Base-by-base conservation (phyloP, 148 eudicot genomes). In the Drosera capensis region DNA sequence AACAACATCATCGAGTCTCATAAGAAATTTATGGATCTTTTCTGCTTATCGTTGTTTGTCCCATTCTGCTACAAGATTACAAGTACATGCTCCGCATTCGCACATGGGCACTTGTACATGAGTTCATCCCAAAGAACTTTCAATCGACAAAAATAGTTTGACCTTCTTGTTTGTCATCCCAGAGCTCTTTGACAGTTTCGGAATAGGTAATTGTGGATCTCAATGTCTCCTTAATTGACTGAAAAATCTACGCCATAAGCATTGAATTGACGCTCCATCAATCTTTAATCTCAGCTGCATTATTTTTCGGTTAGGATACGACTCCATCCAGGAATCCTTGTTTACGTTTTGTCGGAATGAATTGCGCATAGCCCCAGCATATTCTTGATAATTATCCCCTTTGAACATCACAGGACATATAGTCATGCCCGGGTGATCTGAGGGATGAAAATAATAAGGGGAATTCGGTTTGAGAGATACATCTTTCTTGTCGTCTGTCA, bases 81-180 rank as follows among this genome's bases (percentile, higher is more conserved):
- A 30, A 30, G 13, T 30, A 13, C 35, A 30, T 13, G n/a, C 13
- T 5, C 35, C 35, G 13, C 35, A 30, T 6, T 13, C 13, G 13
- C 35, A 30, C 35, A 5, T 43, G 25, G 9, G 7, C 12, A n/a
- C 57, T n/a, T n/a, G n/a, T n/a, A n/a, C n/a, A n/a, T n/a, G n/a
- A n/a, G n/a, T n/a, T n/a, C n/a, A n/a, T n/a, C n/a, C n/a, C n/a
- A n/a, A n/a, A n/a, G n/a, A n/a, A 40, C 8, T 18, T 12, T 0
- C 57, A 24, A 25, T 29, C 25, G 38, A 52, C 25, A 52, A 52
- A n/a, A n/a, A n/a, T n/a, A n/a, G n/a, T n/a, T n/a, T n/a, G n/a
- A n/a, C n/a, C n/a, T 18, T 7, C 38, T 29, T 52, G 37, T 4
- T 41, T 26, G 1, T 52, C 57, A 16, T 52, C 57, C 57, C 46